Evolutionary conservation across 371 early-diverging fungal species (phyloP).

Genomic region (Sanchytrium tribonematis): DNA sequence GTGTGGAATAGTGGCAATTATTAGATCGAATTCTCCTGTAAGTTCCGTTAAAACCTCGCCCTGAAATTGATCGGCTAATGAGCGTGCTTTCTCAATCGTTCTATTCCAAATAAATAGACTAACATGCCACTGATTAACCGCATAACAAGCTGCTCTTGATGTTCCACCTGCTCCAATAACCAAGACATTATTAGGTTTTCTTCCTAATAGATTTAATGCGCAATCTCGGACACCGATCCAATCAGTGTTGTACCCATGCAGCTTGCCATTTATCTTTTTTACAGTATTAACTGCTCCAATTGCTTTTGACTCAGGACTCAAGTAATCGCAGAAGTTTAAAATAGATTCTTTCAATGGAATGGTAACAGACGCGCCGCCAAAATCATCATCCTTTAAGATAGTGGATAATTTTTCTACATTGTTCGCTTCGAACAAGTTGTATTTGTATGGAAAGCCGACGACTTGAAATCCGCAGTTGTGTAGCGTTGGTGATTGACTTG

Average conservation of each 20-base stretch:
- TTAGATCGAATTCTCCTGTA: slow-evolving; percentile 7
- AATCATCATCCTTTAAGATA: slow-evolving; percentile 7
- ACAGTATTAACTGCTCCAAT: slow-evolving; percentile 87
- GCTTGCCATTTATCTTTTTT: slow-evolving; percentile 11
- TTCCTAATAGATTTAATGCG: slow-evolving; percentile 21
- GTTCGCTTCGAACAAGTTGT: too few relatives aligned
- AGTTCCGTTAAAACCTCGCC: slow-evolving; percentile 18
- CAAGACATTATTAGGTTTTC: slow-evolving; percentile 16
- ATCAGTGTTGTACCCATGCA: slow-evolving; percentile 71
- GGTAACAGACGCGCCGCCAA: slow-evolving; percentile 83
- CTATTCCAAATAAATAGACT: slow-evolving; percentile 57
- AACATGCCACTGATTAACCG: slow-evolving; percentile 41
- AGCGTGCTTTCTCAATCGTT: slow-evolving; percentile 37
- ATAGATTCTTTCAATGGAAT: slow-evolving; percentile 72
- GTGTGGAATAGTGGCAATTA: slow-evolving; percentile 57
- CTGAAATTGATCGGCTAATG: slow-evolving; percentile 34
- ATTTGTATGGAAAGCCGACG: too few relatives aligned
- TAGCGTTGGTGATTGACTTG: slow-evolving; percentile 41
- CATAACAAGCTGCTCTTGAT: slow-evolving; percentile 63
- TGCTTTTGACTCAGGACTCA: slow-evolving; percentile 38
- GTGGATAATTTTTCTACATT: slow-evolving; percentile 2
- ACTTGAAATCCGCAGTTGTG: slow-evolving; percentile 34
- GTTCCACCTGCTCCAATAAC: slow-evolving; percentile 93
- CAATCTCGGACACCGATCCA: slow-evolving; percentile 52
- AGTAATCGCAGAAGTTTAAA: slow-evolving; percentile 32